Conservation (phyloP, 805 yeast genomes). For the Zygoascus ofunaensis region DNA sequence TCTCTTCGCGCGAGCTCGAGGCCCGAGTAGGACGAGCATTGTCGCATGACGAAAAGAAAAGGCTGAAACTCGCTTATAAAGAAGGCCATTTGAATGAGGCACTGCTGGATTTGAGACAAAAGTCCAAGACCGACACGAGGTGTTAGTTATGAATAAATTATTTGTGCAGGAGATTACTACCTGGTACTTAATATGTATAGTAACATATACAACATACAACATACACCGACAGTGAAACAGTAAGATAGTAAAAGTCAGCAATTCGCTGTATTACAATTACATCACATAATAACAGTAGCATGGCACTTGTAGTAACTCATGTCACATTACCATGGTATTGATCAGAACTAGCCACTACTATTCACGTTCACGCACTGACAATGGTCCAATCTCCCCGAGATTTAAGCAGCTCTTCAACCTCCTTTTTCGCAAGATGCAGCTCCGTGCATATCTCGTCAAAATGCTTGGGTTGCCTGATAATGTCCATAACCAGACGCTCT, state of each 20-base stretch:
- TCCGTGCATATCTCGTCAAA: constrained; percentile 53
- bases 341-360: neutral
- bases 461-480: constrained; percentile 20
- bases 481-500: constrained; percentile 14
- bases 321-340: neutral
- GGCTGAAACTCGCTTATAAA: constrained; percentile 20
- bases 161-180: neutral
- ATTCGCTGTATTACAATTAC: neutral
- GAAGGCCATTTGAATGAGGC: constrained; percentile 33
- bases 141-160: constrained; percentile 13
- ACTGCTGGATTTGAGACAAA: constrained; percentile 26
- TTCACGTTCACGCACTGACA: constrained; percentile 24
- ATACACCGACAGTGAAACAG: no score
- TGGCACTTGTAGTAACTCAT: neutral
- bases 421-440: constrained; percentile 44
- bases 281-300: no score
- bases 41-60: constrained; percentile 16
- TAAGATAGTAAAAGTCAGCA: neutral
- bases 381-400: constrained; percentile 43
- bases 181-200: neutral
- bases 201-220: no score
- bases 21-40: constrained; percentile 20
- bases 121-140: constrained; percentile 24
- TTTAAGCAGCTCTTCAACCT: constrained; percentile 43
- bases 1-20: constrained; percentile 21